These are phyloP conservation scores for Fibroporia radiculosa DNA, from an alignment of 768 basidiomycete species.

Conservation along the genomic window DNA sequence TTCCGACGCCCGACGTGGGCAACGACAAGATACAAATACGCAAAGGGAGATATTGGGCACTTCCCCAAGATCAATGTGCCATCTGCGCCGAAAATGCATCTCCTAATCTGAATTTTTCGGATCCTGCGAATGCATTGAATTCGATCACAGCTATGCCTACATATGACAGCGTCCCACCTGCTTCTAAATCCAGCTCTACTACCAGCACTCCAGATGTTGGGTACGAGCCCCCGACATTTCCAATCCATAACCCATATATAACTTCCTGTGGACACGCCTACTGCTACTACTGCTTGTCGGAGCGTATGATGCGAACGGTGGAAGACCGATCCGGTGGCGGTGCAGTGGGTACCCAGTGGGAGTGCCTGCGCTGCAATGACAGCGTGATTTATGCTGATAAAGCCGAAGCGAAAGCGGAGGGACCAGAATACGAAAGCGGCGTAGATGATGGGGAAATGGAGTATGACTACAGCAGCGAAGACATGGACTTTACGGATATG, in stretches of 20 bases:
- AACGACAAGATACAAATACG: not conserved
- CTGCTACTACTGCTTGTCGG: constrained; percentile 90
- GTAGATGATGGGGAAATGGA: constrained; percentile 12
- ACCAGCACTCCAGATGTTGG: constrained; percentile 21
- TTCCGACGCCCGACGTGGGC: not conserved
- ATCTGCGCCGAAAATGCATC: constrained; percentile 81
- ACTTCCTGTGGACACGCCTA: constrained; percentile 82
- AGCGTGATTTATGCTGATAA: constrained; percentile 59
- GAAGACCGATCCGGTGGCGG: constrained; percentile 40
- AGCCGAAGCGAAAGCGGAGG: constrained; percentile 36
- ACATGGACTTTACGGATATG: constrained; percentile 20
- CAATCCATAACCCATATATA: constrained; percentile 76
- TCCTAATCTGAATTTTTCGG: constrained; percentile 47
- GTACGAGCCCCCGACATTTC: constrained; percentile 44
- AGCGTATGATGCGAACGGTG: constrained; percentile 65
- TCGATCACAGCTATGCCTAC: constrained; percentile 23
- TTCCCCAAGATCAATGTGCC: constrained; percentile 75
- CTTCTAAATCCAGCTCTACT: constrained; percentile 1
- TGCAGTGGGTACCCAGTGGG: constrained; percentile 55
- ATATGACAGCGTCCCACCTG: constrained; percentile 6
- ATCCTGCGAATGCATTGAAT: constrained; percentile 42
- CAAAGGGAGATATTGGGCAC: constrained; percentile 58
- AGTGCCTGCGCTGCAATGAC: constrained; percentile 74
- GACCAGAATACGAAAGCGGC: constrained; percentile 17
- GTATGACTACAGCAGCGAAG: constrained; percentile 19